Base-by-base conservation (phyloP, 805 yeast species). In the Torulaspora maleeae region DNA sequence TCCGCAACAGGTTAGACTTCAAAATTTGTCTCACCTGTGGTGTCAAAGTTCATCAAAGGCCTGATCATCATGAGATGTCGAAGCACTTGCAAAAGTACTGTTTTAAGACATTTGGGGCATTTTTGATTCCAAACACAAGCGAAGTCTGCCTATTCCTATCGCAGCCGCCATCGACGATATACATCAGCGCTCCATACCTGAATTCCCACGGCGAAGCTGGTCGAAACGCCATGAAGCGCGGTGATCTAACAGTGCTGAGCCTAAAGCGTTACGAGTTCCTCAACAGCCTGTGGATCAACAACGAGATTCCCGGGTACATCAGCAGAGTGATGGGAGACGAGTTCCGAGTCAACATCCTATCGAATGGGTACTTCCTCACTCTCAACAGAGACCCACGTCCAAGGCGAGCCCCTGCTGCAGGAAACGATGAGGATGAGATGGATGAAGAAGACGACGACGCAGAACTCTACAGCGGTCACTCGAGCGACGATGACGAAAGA, bases 181-280 rank as follows among this genome's bases (percentile, higher is more conserved):
- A 48, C 27, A 70, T 77, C 50, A 76, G 76, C 44, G 84, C 86
- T 0, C 93, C 91, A 11, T 86, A 83, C 58, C 66, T 86, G 58
- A 83, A 86, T 44, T 70, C 72, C 4, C 89, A 84, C 62, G 95
- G 95, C 17, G 93, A 86, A 60, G 75, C 82, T 3, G 84, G 84
- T 27, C 69, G 71, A 8, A 75, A 75, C 15, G 71, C 80, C 2
- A 68, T 72, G 49, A 73, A 75, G 11, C 76, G 78, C 13, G 84
- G 81, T 37, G 77, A 74, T 44, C 55, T 72, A 27, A 86, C 86
- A 0, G 69, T 68, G 0, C 68, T 85, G 46, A 76, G 75, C 55
- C 50, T 66, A 13, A 69, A 67, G 19, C 72, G 95, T 43, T 83
- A 78, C 61, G 67, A 71, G 28, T 72, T 78, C 49, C 64, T 84